A percentile compares a stretch with the other conserved stretches of the same genome.
phyloP scores from a whole-genome alignment of 202 grass and related monocot genomes.

The Elaeis oleifera region DNA sequence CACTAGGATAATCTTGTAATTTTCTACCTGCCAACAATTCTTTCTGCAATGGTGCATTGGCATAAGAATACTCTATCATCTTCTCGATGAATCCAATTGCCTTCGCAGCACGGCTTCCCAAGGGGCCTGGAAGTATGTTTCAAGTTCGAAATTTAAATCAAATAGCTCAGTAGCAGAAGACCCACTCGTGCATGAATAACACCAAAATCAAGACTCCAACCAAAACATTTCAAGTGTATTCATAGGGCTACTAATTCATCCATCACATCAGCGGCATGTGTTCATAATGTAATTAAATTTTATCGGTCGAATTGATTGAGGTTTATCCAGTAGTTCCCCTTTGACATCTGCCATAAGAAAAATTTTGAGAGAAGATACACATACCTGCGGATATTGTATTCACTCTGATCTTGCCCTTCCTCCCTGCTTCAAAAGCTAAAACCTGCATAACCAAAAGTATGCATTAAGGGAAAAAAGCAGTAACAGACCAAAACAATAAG shows the following conservation, averaged over 20 bases:
- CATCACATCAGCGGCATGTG: no score
- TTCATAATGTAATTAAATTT: no score
- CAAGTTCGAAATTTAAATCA: not conserved
- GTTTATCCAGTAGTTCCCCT: no score
- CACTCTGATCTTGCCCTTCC: conserved; percentile 77
- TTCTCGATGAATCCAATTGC: conserved; percentile 97
- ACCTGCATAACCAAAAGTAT: conserved; percentile 35
- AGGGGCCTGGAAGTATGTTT: conserved; percentile 42
- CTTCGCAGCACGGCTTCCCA: conserved; percentile 87
- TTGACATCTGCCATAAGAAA: no score
- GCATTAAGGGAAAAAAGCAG: not conserved
- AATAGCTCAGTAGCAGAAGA: no score
- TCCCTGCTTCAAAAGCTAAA: conserved; percentile 84
- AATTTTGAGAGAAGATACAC: not conserved
- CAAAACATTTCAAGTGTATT: no score
- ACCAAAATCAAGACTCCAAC: no score
- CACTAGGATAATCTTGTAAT: no score
- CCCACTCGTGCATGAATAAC: no score
- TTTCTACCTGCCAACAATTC: conserved; percentile 71
- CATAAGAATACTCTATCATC: conserved; percentile 92
- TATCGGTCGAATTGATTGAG: no score
- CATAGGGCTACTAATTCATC: no score
- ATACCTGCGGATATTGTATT: conserved; percentile 97
- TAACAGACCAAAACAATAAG: conserved; percentile 2
- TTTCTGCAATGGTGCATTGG: conserved; percentile 86